Conservation (phyloP, 225 moss, liverwort and hornwort species). For the Bryum argenteum region DNA sequence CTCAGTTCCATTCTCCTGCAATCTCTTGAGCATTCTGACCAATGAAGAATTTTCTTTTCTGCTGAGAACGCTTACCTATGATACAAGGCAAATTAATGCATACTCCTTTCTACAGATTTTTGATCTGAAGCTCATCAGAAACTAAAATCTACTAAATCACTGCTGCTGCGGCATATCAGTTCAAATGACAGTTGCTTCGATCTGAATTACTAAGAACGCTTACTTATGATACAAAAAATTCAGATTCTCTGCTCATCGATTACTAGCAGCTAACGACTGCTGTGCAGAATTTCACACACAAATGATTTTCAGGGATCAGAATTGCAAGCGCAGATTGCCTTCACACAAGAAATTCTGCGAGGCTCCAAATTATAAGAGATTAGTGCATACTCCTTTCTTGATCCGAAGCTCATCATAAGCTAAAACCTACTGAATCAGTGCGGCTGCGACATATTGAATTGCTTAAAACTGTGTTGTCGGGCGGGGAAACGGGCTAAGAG, state of each 20-base stretch:
- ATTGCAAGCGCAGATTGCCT: background rate
- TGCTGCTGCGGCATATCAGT: slow-evolving; percentile 1
- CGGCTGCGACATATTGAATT: background rate
- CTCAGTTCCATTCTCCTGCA: background rate
- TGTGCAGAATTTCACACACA: background rate
- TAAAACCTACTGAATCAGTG: background rate
- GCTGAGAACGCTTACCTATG: background rate
- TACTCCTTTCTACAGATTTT: background rate
- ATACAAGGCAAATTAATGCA: background rate
- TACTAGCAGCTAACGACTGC: background rate
- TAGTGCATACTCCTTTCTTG: background rate
- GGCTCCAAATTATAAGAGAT: background rate
- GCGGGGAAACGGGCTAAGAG: background rate
- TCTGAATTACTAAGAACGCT: background rate
- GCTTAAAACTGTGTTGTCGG: background rate
- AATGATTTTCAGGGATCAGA: background rate
- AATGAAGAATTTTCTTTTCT: background rate
- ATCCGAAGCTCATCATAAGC: background rate
- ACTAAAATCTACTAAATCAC: background rate
- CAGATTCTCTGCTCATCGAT: slow-evolving; percentile 2
- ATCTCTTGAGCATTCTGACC: background rate
- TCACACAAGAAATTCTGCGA: background rate
- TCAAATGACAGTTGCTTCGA: background rate
- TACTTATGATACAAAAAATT: background rate
- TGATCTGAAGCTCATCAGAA: background rate